These are phyloP conservation scores for Oryza brachyantha DNA, from an alignment of 176 grass and related monocot genomes.

Conservation along the genomic window DNA sequence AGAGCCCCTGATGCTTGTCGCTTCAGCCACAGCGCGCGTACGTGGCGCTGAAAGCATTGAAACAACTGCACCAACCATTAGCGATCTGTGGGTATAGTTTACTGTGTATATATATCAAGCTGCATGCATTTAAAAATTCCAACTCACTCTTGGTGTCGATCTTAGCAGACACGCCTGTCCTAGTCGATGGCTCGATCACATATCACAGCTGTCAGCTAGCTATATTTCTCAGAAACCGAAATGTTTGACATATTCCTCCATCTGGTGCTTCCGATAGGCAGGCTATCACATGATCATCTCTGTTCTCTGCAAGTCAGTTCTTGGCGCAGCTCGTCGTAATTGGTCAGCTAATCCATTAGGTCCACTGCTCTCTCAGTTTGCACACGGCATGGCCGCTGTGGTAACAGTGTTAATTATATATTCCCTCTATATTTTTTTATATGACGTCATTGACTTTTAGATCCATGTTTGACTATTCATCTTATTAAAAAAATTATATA, in stretches of 20 bases:
- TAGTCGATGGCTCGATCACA: not conserved
- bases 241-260: not conserved
- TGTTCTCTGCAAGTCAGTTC: not conserved
- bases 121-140: too few species aligned
- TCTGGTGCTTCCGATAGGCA: not conserved
- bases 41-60: not conserved
- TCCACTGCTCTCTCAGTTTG: not conserved
- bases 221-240: not conserved
- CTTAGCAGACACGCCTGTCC: too few species aligned
- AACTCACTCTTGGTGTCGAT: not conserved
- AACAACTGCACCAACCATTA: not conserved
- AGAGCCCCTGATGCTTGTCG: not conserved
- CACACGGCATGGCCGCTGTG: not conserved
- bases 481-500: too few species aligned
- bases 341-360: not conserved
- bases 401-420: too few species aligned
- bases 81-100: not conserved
- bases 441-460: too few species aligned
- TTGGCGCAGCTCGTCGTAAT: not conserved
- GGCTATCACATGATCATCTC: not conserved
- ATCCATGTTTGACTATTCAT: too few species aligned
- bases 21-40: not conserved
- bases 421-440: too few species aligned
- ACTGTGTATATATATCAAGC: not conserved
- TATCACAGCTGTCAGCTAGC: not conserved